Percentiles rank a stretch among this genome's conserved stretches.
These are phyloP conservation scores for Fomitopsis schrenkii DNA, from an alignment of 1,284 basidiomycete species.

Conservation along the genomic window DNA sequence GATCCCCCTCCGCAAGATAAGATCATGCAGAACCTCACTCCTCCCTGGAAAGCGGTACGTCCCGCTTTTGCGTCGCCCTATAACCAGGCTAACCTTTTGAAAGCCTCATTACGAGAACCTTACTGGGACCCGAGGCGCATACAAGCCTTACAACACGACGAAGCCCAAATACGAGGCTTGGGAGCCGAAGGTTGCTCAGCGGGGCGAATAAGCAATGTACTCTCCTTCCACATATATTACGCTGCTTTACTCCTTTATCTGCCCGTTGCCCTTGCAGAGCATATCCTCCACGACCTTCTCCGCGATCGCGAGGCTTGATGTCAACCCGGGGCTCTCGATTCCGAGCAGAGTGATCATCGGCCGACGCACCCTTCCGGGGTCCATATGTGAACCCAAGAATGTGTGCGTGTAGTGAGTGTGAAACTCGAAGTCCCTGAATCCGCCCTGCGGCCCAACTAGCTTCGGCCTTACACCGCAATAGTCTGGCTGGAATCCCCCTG, in stretches of 20 bases:
- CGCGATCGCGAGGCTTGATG: conserved; percentile 70
- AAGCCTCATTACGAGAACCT: conserved; percentile 84
- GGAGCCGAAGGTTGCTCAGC: conserved; percentile 69
- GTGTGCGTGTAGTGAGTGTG: conserved; percentile 45
- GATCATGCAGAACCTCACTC: conserved; percentile 63
- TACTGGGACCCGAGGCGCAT: conserved; percentile 88
- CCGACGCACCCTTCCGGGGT: conserved; percentile 21
- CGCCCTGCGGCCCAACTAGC: conserved; percentile 66
- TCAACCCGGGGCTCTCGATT: conserved; percentile 77
- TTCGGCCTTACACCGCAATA: conserved; percentile 94
- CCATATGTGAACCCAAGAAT: conserved; percentile 16
- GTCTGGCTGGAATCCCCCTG: conserved; percentile 75
- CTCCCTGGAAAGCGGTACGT: conserved; percentile 82
- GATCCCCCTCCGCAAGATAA: conserved; percentile 75
- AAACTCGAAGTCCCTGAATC: conserved; percentile 85
- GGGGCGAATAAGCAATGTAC: conserved; percentile 26
- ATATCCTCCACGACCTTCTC: conserved; percentile 66
- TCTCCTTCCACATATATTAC: background rate
- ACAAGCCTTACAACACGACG: conserved; percentile 83
- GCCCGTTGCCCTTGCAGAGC: conserved; percentile 26
- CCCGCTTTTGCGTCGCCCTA: background rate
- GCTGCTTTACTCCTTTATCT: conserved; percentile 9
- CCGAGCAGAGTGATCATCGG: conserved; percentile 76
- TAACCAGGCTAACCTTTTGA: conserved; percentile 1
- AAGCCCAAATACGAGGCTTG: conserved; percentile 80